Conservation (phyloP, 495 filamentous ascomycete species). For the Astrothelium macrocarpum region DNA sequence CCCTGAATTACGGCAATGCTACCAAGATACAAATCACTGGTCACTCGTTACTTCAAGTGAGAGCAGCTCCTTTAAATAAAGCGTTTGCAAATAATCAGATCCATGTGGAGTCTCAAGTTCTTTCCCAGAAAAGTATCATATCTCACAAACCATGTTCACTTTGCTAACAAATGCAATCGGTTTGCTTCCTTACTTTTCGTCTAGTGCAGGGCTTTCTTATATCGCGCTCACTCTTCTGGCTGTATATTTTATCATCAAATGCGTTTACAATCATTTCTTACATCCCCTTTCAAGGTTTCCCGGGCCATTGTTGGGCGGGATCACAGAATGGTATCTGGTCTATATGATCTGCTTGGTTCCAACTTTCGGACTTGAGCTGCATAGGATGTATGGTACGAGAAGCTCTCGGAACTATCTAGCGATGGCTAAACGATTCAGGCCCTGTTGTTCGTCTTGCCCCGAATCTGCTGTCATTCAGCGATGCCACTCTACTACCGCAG, state of each 20-base stretch:
- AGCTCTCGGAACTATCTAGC: neutral
- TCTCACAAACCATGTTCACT: too few species aligned
- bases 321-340: neutral
- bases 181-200: too few species aligned
- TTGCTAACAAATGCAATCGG: too few species aligned
- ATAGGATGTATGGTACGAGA: neutral
- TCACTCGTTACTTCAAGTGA: too few species aligned
- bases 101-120: too few species aligned
- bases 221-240: too few species aligned
- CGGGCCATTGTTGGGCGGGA: constrained; percentile 1
- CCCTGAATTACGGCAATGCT: too few species aligned
- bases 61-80: too few species aligned
- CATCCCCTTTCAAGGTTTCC: constrained; percentile 8
- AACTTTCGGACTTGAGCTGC: neutral
- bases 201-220: too few species aligned
- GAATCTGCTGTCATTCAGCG: neutral
- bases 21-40: too few species aligned
- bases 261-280: constrained; percentile 6
- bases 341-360: neutral
- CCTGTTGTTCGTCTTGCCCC: neutral
- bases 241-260: neutral
- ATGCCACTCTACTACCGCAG: neutral
- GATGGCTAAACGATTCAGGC: neutral
- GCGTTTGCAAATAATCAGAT: too few species aligned
- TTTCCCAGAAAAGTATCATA: too few species aligned